These are phyloP conservation scores for Dioszegia hungarica DNA, from an alignment of 768 basidiomycete genomes.

Conservation along the genomic window DNA sequence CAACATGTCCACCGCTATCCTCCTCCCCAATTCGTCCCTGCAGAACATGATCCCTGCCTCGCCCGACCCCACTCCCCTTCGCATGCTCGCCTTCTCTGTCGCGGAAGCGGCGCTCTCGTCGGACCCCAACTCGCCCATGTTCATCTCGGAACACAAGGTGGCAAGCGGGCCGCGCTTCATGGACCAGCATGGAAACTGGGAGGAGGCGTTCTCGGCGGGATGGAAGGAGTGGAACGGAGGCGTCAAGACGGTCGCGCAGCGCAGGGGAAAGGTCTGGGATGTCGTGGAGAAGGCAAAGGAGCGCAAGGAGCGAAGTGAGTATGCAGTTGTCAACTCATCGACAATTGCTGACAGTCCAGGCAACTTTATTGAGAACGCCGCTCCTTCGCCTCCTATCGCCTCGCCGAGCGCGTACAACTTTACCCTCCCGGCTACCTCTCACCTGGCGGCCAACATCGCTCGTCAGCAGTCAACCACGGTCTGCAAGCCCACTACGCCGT, in stretches of 20 bases:
- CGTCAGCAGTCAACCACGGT: neutral
- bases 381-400: conserved; percentile 8
- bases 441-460: conserved; percentile 24
- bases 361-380: neutral
- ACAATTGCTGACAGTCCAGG: neutral
- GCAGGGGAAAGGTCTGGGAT: conserved; percentile 20
- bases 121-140: conserved; percentile 38
- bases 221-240: conserved; percentile 4
- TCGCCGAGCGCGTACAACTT: conserved; percentile 34
- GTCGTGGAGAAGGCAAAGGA: conserved; percentile 24
- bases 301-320: conserved; percentile 6
- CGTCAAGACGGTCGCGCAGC: neutral
- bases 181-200: conserved; percentile 1
- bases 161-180: conserved; percentile 2
- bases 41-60: conserved; percentile 24
- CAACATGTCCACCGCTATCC: conserved; percentile 1
- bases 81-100: conserved; percentile 37
- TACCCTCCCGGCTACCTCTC: conserved; percentile 33
- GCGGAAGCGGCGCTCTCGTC: conserved; percentile 41
- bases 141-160: conserved; percentile 6
- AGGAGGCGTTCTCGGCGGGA: neutral
- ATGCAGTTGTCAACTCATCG: neutral
- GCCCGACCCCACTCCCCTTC: conserved; percentile 39
- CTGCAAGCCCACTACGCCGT: conserved; percentile 7
- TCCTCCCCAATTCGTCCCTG: conserved; percentile 12